These are phyloP conservation scores for Fusarium sp. DNA, from an alignment of 2,329 filamentous ascomycete genomes.

Conservation along the genomic window DNA sequence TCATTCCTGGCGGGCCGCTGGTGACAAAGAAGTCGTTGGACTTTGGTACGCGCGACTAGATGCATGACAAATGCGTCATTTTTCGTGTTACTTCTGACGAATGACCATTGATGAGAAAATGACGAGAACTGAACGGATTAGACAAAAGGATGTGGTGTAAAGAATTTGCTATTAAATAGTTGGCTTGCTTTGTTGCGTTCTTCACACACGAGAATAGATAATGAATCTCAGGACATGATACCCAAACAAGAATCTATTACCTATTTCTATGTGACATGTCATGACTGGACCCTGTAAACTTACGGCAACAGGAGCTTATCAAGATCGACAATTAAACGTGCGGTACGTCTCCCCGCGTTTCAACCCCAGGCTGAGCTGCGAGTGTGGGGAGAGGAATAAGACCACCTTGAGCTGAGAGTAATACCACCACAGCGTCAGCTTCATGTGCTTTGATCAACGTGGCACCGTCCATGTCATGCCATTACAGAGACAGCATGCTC, in stretches of 20 bases:
- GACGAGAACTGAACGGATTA: not conserved
- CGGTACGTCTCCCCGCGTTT: slow-evolving; percentile 4
- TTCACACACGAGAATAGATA: not conserved
- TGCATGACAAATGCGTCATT: not conserved
- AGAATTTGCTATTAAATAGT: slow-evolving; percentile 4
- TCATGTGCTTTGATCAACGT: slow-evolving; percentile 24
- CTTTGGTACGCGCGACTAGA: not conserved
- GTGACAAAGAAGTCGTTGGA: not conserved
- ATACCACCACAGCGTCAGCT: slow-evolving; percentile 21
- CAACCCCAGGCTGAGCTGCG: slow-evolving; percentile 11
- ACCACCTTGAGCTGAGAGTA: slow-evolving; percentile 21
- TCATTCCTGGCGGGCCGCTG: not conserved
- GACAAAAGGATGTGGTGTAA: slow-evolving; percentile 1
- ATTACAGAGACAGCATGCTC: not conserved
- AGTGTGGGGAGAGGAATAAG: slow-evolving; percentile 39
- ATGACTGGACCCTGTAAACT: not conserved
- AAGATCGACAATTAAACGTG: not conserved
- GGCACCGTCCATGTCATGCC: slow-evolving; percentile 26
- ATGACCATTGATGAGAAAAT: not conserved
- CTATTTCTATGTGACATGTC: not conserved
- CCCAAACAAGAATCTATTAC: not conserved
- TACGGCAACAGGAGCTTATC: not conserved
- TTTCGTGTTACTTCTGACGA: slow-evolving; percentile 1
- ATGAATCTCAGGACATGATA: slow-evolving; percentile 7
- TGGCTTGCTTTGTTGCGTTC: not conserved